Evolutionary conservation across 2,329 filamentous ascomycete genomes (phyloP), one percentile per base, ranked within the genome.

Genomic region (Neoarthrinium moseri): DNA sequence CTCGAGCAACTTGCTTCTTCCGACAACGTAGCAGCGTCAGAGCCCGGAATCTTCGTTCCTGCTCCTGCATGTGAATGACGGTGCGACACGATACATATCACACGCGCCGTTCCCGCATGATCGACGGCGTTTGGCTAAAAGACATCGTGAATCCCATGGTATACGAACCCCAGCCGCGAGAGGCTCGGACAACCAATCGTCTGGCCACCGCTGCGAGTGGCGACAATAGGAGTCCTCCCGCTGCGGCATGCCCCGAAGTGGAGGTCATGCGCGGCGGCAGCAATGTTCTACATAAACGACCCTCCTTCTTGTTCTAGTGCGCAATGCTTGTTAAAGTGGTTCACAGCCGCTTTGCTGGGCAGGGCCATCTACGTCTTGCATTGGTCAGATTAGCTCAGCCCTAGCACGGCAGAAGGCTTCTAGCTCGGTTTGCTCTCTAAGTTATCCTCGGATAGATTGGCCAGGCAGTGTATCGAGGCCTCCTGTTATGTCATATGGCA

Each of bases 301-400:
- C 13, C n/a, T 22, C 21, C 23, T 27, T 23, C 37, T 40, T 40
- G 37, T 40, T 40, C 30, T 40, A 40, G 37, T 26, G 37, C 23
- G 23, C 15, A 23, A 40, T 40, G 37, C 37, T 40, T 40, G 37
- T 40, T n/a, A 40, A 40, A 40, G 24, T 27, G 37, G 37, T 34
- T 34, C n/a, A 15, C 32, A 34, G 32, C 32, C 32, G n/a, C n/a
- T 34, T 17, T 17, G 26, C n/a, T 8, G 32, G 32, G 7, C n/a
- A 34, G 7, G 32, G 13, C 32, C 7, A 12, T 34, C n/a, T 17
- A 18, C 10, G 35, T 37, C 35, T 37, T 20, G n/a, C 6, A 37
- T 22, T 37, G n/a, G 35, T 18, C 35, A 22, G 12, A 20, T 21
- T 21, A 10, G 13, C 6, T 37, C 35, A 37, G 35, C 35, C 32